phyloP scores from a whole-genome alignment of 1,139 yeast species.

The Pichia sp. region DNA sequence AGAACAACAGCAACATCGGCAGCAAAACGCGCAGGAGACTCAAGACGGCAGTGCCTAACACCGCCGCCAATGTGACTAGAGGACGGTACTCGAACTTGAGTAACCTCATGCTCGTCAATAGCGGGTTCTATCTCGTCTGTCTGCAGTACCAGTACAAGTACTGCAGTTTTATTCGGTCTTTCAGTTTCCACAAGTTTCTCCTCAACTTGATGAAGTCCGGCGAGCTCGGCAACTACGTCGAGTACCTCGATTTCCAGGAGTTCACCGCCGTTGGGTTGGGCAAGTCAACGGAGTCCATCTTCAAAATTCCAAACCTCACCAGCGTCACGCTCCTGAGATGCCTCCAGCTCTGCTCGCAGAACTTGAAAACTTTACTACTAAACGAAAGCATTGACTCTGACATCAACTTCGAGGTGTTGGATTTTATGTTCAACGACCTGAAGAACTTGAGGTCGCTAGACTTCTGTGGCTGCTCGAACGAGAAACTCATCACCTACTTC shows the following conservation, averaged over 20 bases:
- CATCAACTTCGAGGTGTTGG: slow-evolving; percentile 58
- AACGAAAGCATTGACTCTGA: slow-evolving; percentile 86
- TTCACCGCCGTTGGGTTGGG: slow-evolving; percentile 90
- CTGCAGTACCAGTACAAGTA: slow-evolving; percentile 52
- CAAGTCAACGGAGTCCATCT: slow-evolving; percentile 83
- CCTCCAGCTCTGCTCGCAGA: slow-evolving; percentile 53
- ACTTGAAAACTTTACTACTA: slow-evolving; percentile 73
- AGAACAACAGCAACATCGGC: not conserved
- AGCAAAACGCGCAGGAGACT: not conserved
- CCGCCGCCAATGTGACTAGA: slow-evolving; percentile 26
- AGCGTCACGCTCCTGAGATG: slow-evolving; percentile 64
- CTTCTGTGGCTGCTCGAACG: slow-evolving; percentile 84
- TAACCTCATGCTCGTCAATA: slow-evolving; percentile 16
- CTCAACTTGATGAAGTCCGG: slow-evolving; percentile 44
- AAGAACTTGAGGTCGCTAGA: slow-evolving; percentile 67
- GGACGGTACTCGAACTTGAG: slow-evolving; percentile 21
- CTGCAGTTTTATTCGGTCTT: slow-evolving; percentile 75
- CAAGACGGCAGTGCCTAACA: slow-evolving; percentile 22
- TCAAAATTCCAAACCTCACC: slow-evolving; percentile 88
- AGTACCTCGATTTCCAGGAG: slow-evolving; percentile 80
- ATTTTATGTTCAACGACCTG: slow-evolving; percentile 56
- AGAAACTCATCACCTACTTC: slow-evolving; percentile 62
- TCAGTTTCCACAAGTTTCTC: slow-evolving; percentile 70
- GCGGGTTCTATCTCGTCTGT: slow-evolving; percentile 27
- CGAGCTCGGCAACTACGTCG: slow-evolving; percentile 61